These are phyloP conservation scores for Pyrenochaeta sp. DNA, from an alignment of 2,329 filamentous ascomycete species.

Conservation along the genomic window DNA sequence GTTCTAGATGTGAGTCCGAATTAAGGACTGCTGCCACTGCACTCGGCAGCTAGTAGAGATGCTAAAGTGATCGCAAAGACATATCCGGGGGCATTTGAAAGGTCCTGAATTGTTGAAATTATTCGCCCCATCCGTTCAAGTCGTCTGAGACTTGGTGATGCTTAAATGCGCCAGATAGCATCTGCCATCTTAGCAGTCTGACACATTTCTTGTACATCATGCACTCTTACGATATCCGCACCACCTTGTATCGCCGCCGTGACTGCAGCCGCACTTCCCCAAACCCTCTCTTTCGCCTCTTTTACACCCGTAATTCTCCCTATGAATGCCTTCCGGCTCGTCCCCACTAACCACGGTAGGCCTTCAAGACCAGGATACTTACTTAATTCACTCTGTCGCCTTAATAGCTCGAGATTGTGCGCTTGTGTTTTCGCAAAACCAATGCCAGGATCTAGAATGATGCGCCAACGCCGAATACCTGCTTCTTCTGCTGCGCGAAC, in stretches of 20 bases:
- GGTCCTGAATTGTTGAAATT: too few species aligned
- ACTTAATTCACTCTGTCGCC: slow-evolving; percentile 68
- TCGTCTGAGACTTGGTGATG: background rate
- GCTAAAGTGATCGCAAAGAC: too few species aligned
- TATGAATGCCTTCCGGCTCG: slow-evolving; percentile 89
- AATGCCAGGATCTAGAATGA: slow-evolving; percentile 91
- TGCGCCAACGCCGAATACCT: slow-evolving; percentile 90
- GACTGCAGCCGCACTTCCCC: slow-evolving; percentile 89
- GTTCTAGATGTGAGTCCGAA: too few species aligned
- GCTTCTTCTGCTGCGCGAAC: slow-evolving; percentile 79
- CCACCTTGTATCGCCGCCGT: slow-evolving; percentile 85
- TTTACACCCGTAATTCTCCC: slow-evolving; percentile 80
- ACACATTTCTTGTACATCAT: slow-evolving; percentile 88
- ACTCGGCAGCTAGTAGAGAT: too few species aligned
- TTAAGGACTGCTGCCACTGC: too few species aligned
- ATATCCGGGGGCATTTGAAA: too few species aligned
- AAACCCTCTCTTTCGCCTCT: slow-evolving; percentile 73
- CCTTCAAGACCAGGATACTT: slow-evolving; percentile 63
- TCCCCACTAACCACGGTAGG: slow-evolving; percentile 88
- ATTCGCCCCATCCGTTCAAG: background rate
- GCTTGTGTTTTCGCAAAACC: slow-evolving; percentile 87
- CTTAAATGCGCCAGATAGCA: slow-evolving; percentile 76
- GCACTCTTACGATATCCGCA: slow-evolving; percentile 90
- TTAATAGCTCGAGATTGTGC: slow-evolving; percentile 84
- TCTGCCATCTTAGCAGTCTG: slow-evolving; percentile 88